Evolutionary conservation across 2,329 filamentous ascomycete species (phyloP).

Genomic region (Geosmithia putterillii): DNA sequence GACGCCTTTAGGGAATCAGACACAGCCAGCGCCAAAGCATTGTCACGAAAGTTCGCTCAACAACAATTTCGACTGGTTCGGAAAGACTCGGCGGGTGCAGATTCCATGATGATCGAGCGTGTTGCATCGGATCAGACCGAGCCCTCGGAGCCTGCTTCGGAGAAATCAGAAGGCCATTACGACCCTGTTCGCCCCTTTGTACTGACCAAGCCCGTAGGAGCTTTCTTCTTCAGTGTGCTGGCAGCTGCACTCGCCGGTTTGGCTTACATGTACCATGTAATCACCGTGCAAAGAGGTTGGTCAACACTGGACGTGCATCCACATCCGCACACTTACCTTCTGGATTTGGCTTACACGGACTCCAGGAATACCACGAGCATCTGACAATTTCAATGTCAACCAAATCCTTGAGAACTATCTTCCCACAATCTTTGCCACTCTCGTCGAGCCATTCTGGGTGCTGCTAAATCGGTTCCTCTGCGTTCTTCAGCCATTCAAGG

Average conservation of each 20-base stretch:
- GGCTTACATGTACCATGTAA: neutral
- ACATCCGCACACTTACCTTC: no score
- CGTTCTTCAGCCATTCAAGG: slow-evolving; percentile 40
- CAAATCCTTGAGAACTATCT: slow-evolving; percentile 34
- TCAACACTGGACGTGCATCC: no score
- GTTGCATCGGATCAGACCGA: no score
- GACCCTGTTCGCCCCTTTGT: slow-evolving; percentile 11
- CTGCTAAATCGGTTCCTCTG: slow-evolving; percentile 40
- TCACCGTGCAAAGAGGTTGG: no score
- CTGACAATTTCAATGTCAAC: slow-evolving; percentile 16
- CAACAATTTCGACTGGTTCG: neutral
- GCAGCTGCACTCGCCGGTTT: neutral
- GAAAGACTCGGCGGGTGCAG: neutral
- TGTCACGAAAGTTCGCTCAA: neutral
- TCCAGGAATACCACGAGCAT: slow-evolving; percentile 18
- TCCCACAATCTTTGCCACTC: slow-evolving; percentile 38
- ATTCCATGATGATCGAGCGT: neutral
- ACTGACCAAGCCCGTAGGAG: neutral
- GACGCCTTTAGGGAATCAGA: slow-evolving; percentile 5
- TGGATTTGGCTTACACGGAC: no score
- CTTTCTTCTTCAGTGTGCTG: neutral
- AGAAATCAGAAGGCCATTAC: slow-evolving; percentile 11
- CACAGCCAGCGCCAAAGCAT: slow-evolving; percentile 6
- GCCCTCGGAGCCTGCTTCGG: no score
- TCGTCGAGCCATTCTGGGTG: slow-evolving; percentile 45